Conservation (phyloP, 345 rosid genomes). For the Bretschneidera sinensis region DNA sequence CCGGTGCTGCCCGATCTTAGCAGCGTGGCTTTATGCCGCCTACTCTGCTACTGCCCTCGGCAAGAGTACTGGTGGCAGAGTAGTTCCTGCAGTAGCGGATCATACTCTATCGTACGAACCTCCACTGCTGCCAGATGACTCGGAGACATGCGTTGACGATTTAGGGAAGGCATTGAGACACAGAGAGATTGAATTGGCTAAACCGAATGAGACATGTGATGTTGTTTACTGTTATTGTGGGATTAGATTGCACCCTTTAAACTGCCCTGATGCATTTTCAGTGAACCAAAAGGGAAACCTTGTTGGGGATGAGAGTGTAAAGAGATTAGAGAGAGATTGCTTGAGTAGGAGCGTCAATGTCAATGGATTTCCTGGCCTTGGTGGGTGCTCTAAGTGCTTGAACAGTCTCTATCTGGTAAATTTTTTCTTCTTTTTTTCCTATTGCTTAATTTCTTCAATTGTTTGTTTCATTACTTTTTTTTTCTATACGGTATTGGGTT, state of each 20-base stretch:
- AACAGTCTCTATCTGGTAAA: constrained; percentile 57
- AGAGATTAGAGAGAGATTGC: constrained; percentile 66
- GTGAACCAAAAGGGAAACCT: constrained; percentile 48
- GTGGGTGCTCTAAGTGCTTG: constrained; percentile 79
- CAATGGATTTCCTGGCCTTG: constrained; percentile 54
- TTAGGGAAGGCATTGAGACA: constrained; percentile 59
- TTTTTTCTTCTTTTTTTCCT: not conserved
- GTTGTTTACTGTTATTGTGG: constrained; percentile 85
- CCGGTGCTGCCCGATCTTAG: constrained; percentile 88
- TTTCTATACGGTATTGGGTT: not conserved
- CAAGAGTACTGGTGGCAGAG: constrained; percentile 21
- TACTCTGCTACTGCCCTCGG: constrained; percentile 72
- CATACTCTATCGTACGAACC: constrained; percentile 42
- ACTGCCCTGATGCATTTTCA: constrained; percentile 64
- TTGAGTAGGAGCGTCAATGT: constrained; percentile 43
- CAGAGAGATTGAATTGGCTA: constrained; percentile 55
- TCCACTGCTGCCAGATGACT: constrained; percentile 90
- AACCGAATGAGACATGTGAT: constrained; percentile 83
- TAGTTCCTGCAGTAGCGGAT: constrained; percentile 12
- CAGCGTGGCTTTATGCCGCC: constrained; percentile 83
- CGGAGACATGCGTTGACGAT: constrained; percentile 88
- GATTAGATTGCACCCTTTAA: constrained; percentile 70
- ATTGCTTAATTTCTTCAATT: not conserved
- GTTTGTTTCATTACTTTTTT: not conserved
- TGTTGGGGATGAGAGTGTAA: constrained; percentile 56